These are phyloP conservation scores for Beta macrorhiza DNA, from an alignment of 179 eudicot species.

Conservation along the genomic window DNA sequence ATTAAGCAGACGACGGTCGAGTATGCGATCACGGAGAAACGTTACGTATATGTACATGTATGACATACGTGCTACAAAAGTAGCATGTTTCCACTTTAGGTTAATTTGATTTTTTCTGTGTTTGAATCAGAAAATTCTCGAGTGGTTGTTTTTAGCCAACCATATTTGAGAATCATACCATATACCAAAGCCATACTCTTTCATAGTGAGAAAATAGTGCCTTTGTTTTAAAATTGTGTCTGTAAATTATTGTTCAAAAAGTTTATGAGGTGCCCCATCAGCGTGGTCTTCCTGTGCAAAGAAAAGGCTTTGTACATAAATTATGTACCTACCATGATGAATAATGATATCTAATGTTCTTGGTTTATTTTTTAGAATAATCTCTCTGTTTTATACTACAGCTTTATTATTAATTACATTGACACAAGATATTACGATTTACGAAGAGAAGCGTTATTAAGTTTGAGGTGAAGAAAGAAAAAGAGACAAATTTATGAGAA, in stretches of 20 bases:
- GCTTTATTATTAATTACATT: too few relatives aligned
- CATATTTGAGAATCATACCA: constrained; percentile 25
- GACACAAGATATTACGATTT: too few relatives aligned
- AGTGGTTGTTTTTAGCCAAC: constrained; percentile 32
- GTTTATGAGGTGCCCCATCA: constrained; percentile 13
- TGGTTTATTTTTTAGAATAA: too few relatives aligned
- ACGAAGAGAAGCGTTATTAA: too few relatives aligned
- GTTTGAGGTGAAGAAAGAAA: too few relatives aligned
- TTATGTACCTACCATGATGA: constrained; percentile 25
- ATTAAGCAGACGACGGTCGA: constrained; percentile 1
- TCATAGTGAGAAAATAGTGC: constrained; percentile 19
- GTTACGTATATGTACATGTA: background rate
- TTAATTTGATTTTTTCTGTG: constrained; percentile 19
- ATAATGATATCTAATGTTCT: constrained; percentile 10
- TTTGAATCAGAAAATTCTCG: constrained; percentile 19
- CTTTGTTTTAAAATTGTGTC: constrained; percentile 1
- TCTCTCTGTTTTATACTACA: too few relatives aligned
- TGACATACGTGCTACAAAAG: constrained; percentile 14
- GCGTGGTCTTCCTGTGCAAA: constrained; percentile 29
- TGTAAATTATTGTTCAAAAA: constrained; percentile 28
- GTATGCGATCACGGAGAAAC: background rate
- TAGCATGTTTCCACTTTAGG: constrained; percentile 20
- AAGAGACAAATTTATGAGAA: too few relatives aligned
- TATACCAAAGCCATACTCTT: constrained; percentile 19
- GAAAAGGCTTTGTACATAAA: constrained; percentile 36